Evolutionary conservation across 2,329 filamentous ascomycete species (phyloP), one percentile per base, ranked within the genome.

Genomic region (Pseudogymnoascus sp.): DNA sequence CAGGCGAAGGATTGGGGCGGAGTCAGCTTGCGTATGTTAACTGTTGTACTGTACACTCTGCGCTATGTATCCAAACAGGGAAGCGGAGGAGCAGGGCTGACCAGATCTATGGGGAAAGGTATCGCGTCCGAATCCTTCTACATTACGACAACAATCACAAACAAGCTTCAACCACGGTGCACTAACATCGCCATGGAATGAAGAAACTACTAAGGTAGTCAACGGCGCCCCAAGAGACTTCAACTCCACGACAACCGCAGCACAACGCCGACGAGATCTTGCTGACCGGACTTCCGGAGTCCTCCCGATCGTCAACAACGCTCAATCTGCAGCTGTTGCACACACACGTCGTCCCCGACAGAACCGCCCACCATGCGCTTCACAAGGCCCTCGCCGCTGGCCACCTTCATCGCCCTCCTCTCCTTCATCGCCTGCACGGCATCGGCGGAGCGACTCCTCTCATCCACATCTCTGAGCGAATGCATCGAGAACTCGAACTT

Each of bases 401-500:
- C 29, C 19, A 33, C 58, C 43, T 62, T 55, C 59, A 37, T 49
- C 63, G 65, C 33, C 61, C 61, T 59, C 59, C 2, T 61, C 26
- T 58, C 60, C 12, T 52, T 61, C 39, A 33, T 55, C 29, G 29
- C 49, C 49, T 21, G 49, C 29, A 55, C 49, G 16, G 49, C 49
- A 55, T 55, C 29, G 29, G 49, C 29, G 29, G 49, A 55, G 10
- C 49, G 49, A 6, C 12, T 55, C 16, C 49, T 97, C 71, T 80
- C 86, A 69, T 94, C 92, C 62, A 90, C 83, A 72, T 95, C 92
- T 29, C 83, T 97, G 68, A 92, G 90, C 75, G 83, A 89, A 52
- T 97, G 92, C 77, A 89, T 92, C 80, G 80, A 85, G 63, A 88
- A 93, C 76, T 93, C 90, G 26, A 87, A 86, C 71, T 95, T 97